phyloP scores from a whole-genome alignment of 441 rosid species.

The Euphorbia corollata region DNA sequence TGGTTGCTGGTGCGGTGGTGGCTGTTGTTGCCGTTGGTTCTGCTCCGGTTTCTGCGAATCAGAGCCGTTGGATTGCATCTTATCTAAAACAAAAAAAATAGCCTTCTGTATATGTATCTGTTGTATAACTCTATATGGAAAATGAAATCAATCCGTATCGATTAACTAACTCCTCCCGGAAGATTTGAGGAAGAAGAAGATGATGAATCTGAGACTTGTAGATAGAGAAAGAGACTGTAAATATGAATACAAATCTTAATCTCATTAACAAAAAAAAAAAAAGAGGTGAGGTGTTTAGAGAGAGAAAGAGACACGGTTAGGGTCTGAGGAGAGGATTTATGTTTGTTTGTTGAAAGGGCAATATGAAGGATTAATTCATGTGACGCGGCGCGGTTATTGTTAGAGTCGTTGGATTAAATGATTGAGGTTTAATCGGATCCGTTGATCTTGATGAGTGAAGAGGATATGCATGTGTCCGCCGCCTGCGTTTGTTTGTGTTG shows the following conservation, averaged over 20 bases:
- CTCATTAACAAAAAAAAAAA: neutral
- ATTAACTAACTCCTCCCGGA: neutral
- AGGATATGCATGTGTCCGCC: slow-evolving; percentile 42
- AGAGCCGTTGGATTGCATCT: slow-evolving; percentile 54
- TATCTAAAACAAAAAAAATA: slow-evolving; percentile 3
- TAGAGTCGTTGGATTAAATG: slow-evolving; percentile 39
- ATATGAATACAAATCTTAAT: slow-evolving; percentile 1
- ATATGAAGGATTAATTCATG: slow-evolving; percentile 13
- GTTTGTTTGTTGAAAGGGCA: slow-evolving; percentile 24
- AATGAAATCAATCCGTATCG: neutral
- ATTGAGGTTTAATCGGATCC: slow-evolving; percentile 27
- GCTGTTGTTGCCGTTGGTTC: slow-evolving; percentile 31
- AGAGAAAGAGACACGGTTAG: slow-evolving; percentile 23
- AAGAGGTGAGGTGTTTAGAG: slow-evolving; percentile 19
- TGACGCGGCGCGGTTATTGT: slow-evolving; percentile 33
- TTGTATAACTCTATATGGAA: neutral
- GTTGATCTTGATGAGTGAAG: slow-evolving; percentile 21
- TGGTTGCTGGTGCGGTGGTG: slow-evolving; percentile 16
- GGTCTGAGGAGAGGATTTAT: slow-evolving; percentile 35
- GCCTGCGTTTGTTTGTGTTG: slow-evolving; percentile 28
- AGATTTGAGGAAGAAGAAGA: too few relatives aligned
- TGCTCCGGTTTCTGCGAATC: slow-evolving; percentile 35
- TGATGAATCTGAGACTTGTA: slow-evolving; percentile 10
- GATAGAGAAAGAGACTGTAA: slow-evolving; percentile 10
- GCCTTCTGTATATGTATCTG: neutral